Evolutionary conservation across 106 monocot species (phyloP).

Genomic region (Hemerocallis citrina): DNA sequence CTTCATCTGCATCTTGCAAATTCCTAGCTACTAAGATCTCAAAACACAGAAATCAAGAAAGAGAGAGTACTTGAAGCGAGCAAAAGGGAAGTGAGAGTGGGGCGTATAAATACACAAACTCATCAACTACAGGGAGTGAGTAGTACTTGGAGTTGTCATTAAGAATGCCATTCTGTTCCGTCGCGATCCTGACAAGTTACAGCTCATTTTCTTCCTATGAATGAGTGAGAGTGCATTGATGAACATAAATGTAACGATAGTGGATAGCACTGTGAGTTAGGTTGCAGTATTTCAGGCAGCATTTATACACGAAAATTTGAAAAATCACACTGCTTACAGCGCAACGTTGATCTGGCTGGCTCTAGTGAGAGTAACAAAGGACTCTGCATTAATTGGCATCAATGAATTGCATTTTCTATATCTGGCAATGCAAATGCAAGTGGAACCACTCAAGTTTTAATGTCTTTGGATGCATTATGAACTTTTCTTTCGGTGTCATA

Average conservation of each 20-base stretch:
- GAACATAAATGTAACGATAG: neutral
- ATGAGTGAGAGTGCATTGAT: neutral
- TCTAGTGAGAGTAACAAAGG: too few species aligned
- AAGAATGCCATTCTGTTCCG: neutral
- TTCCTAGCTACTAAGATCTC: neutral
- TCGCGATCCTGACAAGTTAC: slow-evolving; percentile 3
- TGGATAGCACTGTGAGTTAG: neutral
- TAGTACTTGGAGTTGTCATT: neutral
- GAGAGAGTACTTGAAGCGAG: neutral
- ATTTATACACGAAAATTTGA: slow-evolving; percentile 2
- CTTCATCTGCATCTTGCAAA: neutral
- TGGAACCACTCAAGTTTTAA: too few species aligned
- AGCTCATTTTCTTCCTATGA: neutral
- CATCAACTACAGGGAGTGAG: neutral
- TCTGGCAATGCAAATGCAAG: too few species aligned
- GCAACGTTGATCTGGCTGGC: too few species aligned
- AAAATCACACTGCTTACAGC: too few species aligned
- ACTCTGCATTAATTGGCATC: too few species aligned
- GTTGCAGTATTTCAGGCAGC: slow-evolving; percentile 1
- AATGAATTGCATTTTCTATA: too few species aligned
- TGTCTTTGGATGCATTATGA: too few species aligned
- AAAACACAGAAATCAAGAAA: neutral
- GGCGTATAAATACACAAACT: slow-evolving; percentile 2
- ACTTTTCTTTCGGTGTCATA: too few species aligned
- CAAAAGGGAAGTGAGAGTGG: neutral